Evolutionary conservation across 106 monocot genomes (phyloP).

Genomic region (Dendrobium catenatum): DNA sequence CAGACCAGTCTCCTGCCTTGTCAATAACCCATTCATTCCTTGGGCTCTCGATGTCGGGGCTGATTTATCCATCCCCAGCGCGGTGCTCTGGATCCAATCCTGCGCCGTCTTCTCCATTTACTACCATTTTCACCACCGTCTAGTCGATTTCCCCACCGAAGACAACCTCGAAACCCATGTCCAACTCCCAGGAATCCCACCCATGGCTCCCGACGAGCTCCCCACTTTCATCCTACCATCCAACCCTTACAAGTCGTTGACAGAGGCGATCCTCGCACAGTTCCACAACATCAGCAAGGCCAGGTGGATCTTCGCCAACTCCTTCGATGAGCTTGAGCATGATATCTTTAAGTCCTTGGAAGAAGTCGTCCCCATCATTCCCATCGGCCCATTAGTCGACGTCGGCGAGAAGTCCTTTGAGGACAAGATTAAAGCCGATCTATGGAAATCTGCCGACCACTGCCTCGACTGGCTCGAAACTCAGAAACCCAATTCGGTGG

Average conservation of each 20-base stretch:
- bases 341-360: slow-evolving; percentile 19
- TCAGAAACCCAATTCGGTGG: slow-evolving; percentile 33
- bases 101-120: slow-evolving; percentile 75
- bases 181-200: slow-evolving; percentile 44
- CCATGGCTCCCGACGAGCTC: slow-evolving; percentile 32
- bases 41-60: slow-evolving; percentile 62
- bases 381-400: slow-evolving; percentile 46
- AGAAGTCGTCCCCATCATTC: slow-evolving; percentile 12
- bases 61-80: slow-evolving; percentile 45
- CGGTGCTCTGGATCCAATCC: slow-evolving; percentile 79
- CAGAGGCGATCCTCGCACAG: slow-evolving; percentile 21
- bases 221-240: slow-evolving; percentile 58
- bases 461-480: slow-evolving; percentile 52
- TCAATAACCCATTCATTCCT: slow-evolving; percentile 70
- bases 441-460: slow-evolving; percentile 20
- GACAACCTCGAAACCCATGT: slow-evolving; percentile 19
- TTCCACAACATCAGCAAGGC: slow-evolving; percentile 39
- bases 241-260: slow-evolving; percentile 30
- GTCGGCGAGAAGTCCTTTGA: background rate
- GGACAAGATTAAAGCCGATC: slow-evolving; percentile 16
- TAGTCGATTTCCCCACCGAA: slow-evolving; percentile 36
- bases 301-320: slow-evolving; percentile 39
- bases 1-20: slow-evolving; percentile 42
- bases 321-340: slow-evolving; percentile 49
- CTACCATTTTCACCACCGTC: slow-evolving; percentile 52